Evolutionary conservation across 2,329 filamentous ascomycete genomes (phyloP).

Genomic region (Akanthomyces lecanii): DNA sequence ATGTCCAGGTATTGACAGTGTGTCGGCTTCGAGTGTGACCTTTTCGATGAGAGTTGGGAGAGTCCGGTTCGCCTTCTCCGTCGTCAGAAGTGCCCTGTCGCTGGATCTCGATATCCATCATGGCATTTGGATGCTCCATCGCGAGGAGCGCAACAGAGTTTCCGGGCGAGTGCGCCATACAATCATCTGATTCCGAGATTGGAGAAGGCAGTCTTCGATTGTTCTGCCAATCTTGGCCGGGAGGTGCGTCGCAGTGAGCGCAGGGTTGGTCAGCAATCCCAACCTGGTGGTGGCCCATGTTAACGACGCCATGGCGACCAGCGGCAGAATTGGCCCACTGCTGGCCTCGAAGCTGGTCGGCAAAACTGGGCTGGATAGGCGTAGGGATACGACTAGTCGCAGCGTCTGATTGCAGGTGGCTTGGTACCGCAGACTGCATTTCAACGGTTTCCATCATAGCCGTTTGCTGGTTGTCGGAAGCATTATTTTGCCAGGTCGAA

Average conservation of each 20-base stretch:
- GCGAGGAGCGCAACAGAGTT: slow-evolving; percentile 34
- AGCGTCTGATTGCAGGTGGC: slow-evolving; percentile 16
- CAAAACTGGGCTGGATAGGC: slow-evolving; percentile 56
- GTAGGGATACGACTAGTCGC: slow-evolving; percentile 51
- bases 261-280: slow-evolving; percentile 34
- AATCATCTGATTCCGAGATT: slow-evolving; percentile 54
- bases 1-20: slow-evolving; percentile 57
- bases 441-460: neutral
- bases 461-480: neutral
- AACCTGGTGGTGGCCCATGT: slow-evolving; percentile 38
- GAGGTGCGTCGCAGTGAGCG: slow-evolving; percentile 41
- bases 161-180: slow-evolving; percentile 35
- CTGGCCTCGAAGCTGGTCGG: slow-evolving; percentile 51
- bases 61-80: slow-evolving; percentile 33
- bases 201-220: slow-evolving; percentile 54
- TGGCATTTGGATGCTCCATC: slow-evolving; percentile 37
- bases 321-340: slow-evolving; percentile 36
- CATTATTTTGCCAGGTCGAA: slow-evolving; percentile 4
- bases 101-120: slow-evolving; percentile 34
- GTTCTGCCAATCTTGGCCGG: slow-evolving; percentile 51
- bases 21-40: slow-evolving; percentile 57
- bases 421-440: slow-evolving; percentile 19
- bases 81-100: slow-evolving; percentile 24
- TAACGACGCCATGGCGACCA: slow-evolving; percentile 33
- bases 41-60: slow-evolving; percentile 47